Evolutionary conservation across 2,329 filamentous ascomycete genomes (phyloP).

Genomic region (Fusarium metavorans): DNA sequence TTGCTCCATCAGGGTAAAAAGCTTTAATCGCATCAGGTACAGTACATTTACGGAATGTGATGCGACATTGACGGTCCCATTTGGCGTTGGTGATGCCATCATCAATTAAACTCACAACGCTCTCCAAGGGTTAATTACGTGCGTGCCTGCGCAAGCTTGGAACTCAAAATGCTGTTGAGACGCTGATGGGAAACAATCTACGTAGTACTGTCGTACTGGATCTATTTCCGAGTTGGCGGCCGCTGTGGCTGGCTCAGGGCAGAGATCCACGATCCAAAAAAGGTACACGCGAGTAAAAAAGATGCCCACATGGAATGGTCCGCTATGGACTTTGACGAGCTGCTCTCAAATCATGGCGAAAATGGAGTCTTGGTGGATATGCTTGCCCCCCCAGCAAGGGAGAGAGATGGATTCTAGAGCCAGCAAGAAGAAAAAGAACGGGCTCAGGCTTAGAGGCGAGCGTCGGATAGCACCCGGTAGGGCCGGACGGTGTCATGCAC

Average conservation of each 20-base stretch:
- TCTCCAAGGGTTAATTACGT: background rate
- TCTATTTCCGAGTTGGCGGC: constrained; percentile 1
- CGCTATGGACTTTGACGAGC: background rate
- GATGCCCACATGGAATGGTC: background rate
- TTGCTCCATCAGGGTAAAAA: background rate
- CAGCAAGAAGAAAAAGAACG: constrained; percentile 27
- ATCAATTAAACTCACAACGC: constrained; percentile 8
- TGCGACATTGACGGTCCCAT: background rate
- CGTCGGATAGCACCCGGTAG: constrained; percentile 30
- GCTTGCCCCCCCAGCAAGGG: background rate
- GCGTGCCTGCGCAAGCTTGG: constrained; percentile 23
- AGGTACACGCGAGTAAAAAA: background rate
- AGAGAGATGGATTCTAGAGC: constrained; percentile 10
- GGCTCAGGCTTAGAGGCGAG: background rate
- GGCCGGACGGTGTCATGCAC: constrained; percentile 16
- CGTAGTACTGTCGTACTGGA: background rate
- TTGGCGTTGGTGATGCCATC: constrained; percentile 1
- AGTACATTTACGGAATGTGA: background rate
- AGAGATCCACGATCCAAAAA: background rate
- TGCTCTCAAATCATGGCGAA: constrained; percentile 21
- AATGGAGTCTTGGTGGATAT: constrained; percentile 27
- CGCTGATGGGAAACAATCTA: background rate
- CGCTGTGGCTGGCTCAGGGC: constrained; percentile 1
- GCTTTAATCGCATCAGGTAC: background rate
- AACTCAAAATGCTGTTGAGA: constrained; percentile 23